phyloP scores from a whole-genome alignment of 2,329 filamentous ascomycete species.

The Chrysosporium keratinophilum region DNA sequence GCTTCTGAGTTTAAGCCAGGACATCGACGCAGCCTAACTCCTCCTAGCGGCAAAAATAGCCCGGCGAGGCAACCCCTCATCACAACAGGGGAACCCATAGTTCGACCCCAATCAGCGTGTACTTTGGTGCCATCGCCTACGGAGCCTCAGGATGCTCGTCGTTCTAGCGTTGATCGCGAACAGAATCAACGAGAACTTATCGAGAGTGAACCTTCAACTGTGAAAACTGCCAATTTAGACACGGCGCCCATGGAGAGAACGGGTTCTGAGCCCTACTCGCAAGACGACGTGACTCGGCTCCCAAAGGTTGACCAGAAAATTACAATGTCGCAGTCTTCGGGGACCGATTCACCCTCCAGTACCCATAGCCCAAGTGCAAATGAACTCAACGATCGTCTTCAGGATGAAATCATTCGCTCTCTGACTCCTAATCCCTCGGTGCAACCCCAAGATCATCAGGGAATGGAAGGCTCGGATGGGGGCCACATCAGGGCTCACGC shows the following conservation, averaged over 20 bases:
- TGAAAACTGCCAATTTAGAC: no score
- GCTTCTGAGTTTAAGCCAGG: slow-evolving; percentile 40
- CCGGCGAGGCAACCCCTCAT: slow-evolving; percentile 51
- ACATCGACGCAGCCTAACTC: slow-evolving; percentile 48
- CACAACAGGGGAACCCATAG: slow-evolving; percentile 27
- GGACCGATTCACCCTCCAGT: slow-evolving; percentile 26
- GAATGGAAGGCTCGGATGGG: slow-evolving; percentile 12
- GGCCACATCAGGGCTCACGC: slow-evolving; percentile 13
- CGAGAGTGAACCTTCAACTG: no score
- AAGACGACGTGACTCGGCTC: no score
- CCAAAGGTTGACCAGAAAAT: not conserved
- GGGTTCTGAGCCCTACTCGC: no score
- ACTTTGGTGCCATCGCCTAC: not conserved
- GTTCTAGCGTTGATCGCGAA: not conserved
- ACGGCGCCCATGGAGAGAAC: no score
- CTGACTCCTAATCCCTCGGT: slow-evolving; percentile 26
- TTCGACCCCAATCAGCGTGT: not conserved
- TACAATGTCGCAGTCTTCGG: slow-evolving; percentile 16
- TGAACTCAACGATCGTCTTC: slow-evolving; percentile 35
- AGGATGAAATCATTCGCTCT: slow-evolving; percentile 41
- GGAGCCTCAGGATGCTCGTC: not conserved
- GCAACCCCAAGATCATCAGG: not conserved
- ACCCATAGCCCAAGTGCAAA: slow-evolving; percentile 25
- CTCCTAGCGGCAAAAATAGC: slow-evolving; percentile 50
- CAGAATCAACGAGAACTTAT: not conserved